Base-by-base conservation (phyloP, 768 basidiomycete genomes). In the Tylopilus sp. region DNA sequence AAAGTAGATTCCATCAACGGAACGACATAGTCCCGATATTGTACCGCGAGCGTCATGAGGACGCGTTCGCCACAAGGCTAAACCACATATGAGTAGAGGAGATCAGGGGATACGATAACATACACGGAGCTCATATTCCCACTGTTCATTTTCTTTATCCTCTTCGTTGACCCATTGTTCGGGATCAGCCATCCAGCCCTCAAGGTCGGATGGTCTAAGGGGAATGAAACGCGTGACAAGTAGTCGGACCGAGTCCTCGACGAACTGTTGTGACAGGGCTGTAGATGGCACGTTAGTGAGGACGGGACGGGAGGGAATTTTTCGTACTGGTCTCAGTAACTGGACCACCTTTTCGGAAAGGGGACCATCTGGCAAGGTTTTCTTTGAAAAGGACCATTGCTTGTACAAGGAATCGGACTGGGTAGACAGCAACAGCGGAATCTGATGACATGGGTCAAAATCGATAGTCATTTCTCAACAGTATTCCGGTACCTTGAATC, bases 21-120 rank as follows among this genome's bases (percentile, higher is more conserved):
- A 0, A 80, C 76, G 24, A 93, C 86, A 59, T 80, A 83, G 28
- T 83, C 76, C 7, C 76, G 73, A 62, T 87, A 94, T 65, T 89
- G 83, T 44, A 79, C 75, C 17, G 85, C 79, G 19, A 96, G 69
- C 19, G 88, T 85, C 75, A 93, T 83, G 22, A 98, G 75, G 24
- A 98, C 89, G n/a, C 93, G 80, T 71, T 98, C 95, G 43, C 89
- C 90, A 63, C 94, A 96, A 1, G 94, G 86, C 96, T 98, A 54
- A 11, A 33, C 19, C 37, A 17, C 16, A 46, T 61, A 25, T 54
- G 36, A 41, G 37, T 3, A 14, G 13, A 48, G n/a, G 26, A 24
- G 3, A 34, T 31, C 19, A 54, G 22, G 53, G 51, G 37, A 40
- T n/a, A 29, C 41, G 2, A 54, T 31, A 31, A 70, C 86, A 26